Base-by-base conservation (phyloP, 2,329 filamentous ascomycete genomes). In the Colletotrichum liaoningense region DNA sequence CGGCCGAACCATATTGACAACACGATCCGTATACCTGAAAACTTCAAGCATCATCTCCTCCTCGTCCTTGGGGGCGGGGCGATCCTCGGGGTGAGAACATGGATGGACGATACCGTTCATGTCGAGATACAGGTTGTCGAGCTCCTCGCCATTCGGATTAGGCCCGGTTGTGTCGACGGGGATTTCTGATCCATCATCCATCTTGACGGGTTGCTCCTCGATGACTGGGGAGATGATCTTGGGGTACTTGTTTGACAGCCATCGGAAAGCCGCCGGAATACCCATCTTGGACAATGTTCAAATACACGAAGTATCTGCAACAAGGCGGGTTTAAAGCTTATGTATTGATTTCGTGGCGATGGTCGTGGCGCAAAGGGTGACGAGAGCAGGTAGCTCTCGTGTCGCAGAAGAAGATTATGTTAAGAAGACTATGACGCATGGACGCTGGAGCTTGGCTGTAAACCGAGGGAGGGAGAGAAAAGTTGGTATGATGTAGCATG, bases 91-190 rank as follows among this genome's bases (percentile, higher is more conserved):
- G 85, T 99, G 97, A 59, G 96, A 98, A 85, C 97, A 99, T 38
- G 97, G 97, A 86, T 99, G 97, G 49, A 99, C 97, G 77, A 99
- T 99, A 81, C 97, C 97, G 83, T 99, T 99, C 96, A 99, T 98
- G 80, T 99, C 97, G 75, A 99, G 90, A 81, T 99, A 99, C 6
- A 99, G 88, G 80, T 99, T 99, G 85, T 99, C 96, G 80, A 98
- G 94, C 83, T 99, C 97, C 84, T 98, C 96, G 81, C 95, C 95
- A 84, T 99, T 99, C 3, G 97, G 97, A 80, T 99, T 99, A 6
- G 94, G 92, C 52, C 90, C 87, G 7, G 93, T 95, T 12, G 91
- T 92, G 81, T 99, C 95, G 74, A 98, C 91, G 2, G 97, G 97
- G 71, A 98, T 93, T 77, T 90, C 88, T 56, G 92, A 89, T 77